Conservation (phyloP, 2,329 filamentous ascomycete genomes). For the Colletotrichum musae region DNA sequence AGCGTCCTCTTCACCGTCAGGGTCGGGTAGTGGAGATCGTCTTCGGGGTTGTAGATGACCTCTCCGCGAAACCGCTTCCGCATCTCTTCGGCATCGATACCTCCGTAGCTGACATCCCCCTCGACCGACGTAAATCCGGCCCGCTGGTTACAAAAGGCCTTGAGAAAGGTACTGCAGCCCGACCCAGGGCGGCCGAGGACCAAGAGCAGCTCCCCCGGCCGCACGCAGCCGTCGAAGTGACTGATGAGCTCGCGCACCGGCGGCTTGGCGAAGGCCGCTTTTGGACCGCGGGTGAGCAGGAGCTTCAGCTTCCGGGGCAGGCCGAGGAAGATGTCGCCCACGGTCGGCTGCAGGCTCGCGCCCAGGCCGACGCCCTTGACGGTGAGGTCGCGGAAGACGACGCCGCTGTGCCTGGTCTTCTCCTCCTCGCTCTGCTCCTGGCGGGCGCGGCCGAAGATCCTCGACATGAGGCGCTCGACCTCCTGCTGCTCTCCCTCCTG, state of each 20-base stretch:
- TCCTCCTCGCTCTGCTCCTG: constrained; percentile 78
- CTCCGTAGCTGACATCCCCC: constrained; percentile 76
- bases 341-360: constrained; percentile 65
- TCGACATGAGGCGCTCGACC: constrained; percentile 75
- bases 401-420: constrained; percentile 77
- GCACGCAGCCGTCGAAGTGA: constrained; percentile 70
- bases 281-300: constrained; percentile 47
- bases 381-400: constrained; percentile 78
- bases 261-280: constrained; percentile 53
- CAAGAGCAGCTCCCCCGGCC: constrained; percentile 69
- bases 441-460: constrained; percentile 77
- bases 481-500: constrained; percentile 60
- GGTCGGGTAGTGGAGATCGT: constrained; percentile 78
- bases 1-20: constrained; percentile 78
- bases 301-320: constrained; percentile 46
- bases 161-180: constrained; percentile 71
- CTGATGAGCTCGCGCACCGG: constrained; percentile 57
- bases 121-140: constrained; percentile 73
- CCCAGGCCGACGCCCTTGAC: constrained; percentile 80
- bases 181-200: constrained; percentile 70
- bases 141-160: constrained; percentile 79
- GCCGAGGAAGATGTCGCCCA: constrained; percentile 53
- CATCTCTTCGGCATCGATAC: constrained; percentile 60
- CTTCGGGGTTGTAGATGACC: constrained; percentile 78
- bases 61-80: constrained; percentile 70